Base-by-base conservation (phyloP, 495 filamentous ascomycete genomes). In the Lasiosphaeriaceae sp. region DNA sequence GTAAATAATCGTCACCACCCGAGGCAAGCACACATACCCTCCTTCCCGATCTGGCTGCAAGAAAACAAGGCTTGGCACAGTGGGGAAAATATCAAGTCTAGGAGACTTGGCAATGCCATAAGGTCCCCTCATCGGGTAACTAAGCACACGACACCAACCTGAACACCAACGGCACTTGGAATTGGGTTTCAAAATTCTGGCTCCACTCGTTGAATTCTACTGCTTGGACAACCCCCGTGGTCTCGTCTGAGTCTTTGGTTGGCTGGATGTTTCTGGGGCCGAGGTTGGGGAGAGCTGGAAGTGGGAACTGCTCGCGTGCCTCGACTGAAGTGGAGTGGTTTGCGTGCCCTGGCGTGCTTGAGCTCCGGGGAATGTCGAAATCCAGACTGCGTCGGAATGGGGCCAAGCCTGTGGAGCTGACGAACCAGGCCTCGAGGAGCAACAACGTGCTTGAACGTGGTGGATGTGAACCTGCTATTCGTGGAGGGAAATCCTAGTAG, bases 381-480 rank as follows among this genome's bases (percentile, higher is more conserved):
- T 17, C 46, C n/a, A 17, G n/a, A 47, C 46, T 6, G 46, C 46
- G 20, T 24, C 46, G 11, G 4, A n/a, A 9, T 9, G 26, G 26
- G 26, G 26, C 26, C 26, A 9, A 3, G 26, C 4, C 26, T 31
- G 26, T 5, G 39, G 50, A 39, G 39, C 34, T 20, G 50, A 47
- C 61, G 48, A 63, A 63, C 47, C 54, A 64, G 24, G 29, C 41
- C 8, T 24, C 45, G 20, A 37, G 46, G 58, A 46, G n/a, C 45
- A 34, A 49, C 9, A 59, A 60, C 57, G 61, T 64, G 49, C 16
- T 17, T 1, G 17, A 59, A 60, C 57, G 61, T 64, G 49, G 12
- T 17, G 3, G 17, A 20, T 6, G 5, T 5, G 14, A 50, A 50
- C 21, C n/a, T 44, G 4, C 35, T n/a, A 64, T 64, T 64, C 61